Conservation (phyloP, 192 early-diverging fungal species). For the Geranomyces variabilis region DNA sequence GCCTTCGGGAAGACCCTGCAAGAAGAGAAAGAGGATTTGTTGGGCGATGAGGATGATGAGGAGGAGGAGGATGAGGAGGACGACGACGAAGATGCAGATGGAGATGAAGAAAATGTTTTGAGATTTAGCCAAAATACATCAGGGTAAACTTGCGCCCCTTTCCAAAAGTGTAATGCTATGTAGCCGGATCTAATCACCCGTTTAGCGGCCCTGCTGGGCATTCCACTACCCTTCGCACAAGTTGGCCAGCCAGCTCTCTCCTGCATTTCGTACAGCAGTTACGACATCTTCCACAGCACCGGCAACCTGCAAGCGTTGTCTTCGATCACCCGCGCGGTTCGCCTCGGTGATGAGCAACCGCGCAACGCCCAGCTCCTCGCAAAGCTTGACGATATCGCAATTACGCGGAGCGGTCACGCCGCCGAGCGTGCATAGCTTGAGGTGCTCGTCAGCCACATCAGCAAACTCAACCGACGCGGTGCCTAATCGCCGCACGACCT, state of each 20-base stretch:
- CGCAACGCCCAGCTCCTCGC: slow-evolving; percentile 42
- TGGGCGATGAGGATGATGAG: too few species aligned
- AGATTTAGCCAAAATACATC: too few species aligned
- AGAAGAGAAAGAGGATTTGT: neutral
- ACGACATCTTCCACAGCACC: slow-evolving; percentile 80
- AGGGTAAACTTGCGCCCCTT: too few species aligned
- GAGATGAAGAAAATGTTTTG: too few species aligned
- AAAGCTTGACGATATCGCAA: slow-evolving; percentile 65
- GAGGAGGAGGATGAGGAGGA: too few species aligned
- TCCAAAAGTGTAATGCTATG: too few species aligned
- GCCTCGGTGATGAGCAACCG: slow-evolving; percentile 27
- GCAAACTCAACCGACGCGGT: slow-evolving; percentile 74
- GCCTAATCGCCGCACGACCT: slow-evolving; percentile 66
- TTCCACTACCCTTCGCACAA: too few species aligned
- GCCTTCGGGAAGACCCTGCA: slow-evolving; percentile 16
- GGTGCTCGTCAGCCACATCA: slow-evolving; percentile 69
- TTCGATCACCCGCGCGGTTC: slow-evolving; percentile 53
- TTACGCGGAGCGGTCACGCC: slow-evolving; percentile 60
- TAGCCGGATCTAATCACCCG: too few species aligned
- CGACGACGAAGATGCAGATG: too few species aligned
- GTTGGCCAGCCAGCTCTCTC: slow-evolving; percentile 11
- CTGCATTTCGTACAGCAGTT: slow-evolving; percentile 57
- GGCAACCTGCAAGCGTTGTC: slow-evolving; percentile 68
- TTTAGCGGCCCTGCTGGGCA: too few species aligned
- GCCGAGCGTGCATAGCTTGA: slow-evolving; percentile 61